Evolutionary conservation across 164 flowering plant species (phyloP).

Genomic region (Liquidambar formosana): DNA sequence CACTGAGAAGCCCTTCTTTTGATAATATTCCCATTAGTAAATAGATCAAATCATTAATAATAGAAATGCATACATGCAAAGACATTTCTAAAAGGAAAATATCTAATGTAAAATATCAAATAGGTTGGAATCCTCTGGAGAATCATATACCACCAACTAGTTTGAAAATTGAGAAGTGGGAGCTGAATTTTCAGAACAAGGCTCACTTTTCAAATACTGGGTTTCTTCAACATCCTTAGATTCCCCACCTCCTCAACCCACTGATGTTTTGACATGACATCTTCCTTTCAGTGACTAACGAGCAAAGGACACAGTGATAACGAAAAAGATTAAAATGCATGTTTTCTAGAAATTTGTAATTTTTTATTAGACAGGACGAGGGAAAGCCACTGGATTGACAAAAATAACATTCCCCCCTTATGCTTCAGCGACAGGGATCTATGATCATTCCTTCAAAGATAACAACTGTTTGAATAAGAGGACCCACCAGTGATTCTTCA

Average conservation of each 20-base stretch:
- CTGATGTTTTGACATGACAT: constrained; percentile 9
- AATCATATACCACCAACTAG: constrained; percentile 6
- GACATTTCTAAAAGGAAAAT: neutral
- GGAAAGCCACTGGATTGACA: constrained; percentile 3
- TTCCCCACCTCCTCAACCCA: neutral
- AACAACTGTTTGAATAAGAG: constrained; percentile 7
- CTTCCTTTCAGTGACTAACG: constrained; percentile 4
- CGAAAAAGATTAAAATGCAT: neutral
- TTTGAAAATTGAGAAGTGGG: neutral
- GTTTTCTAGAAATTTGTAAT: neutral
- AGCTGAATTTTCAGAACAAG: neutral
- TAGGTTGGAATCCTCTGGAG: constrained; percentile 3
- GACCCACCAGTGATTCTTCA: constrained; percentile 24
- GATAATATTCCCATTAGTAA: neutral
- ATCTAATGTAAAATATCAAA: constrained; percentile 6
- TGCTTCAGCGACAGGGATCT: constrained; percentile 1
- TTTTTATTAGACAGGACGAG: neutral
- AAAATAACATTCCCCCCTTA: constrained; percentile 2
- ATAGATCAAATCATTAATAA: neutral
- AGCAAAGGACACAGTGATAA: neutral
- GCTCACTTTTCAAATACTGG: constrained; percentile 1
- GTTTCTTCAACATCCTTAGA: neutral
- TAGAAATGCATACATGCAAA: neutral
- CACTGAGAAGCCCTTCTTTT: neutral
- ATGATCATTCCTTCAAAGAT: constrained; percentile 6